phyloP scores from a whole-genome alignment of 2,329 filamentous ascomycete genomes.

The Aureobasidium mangrovei region DNA sequence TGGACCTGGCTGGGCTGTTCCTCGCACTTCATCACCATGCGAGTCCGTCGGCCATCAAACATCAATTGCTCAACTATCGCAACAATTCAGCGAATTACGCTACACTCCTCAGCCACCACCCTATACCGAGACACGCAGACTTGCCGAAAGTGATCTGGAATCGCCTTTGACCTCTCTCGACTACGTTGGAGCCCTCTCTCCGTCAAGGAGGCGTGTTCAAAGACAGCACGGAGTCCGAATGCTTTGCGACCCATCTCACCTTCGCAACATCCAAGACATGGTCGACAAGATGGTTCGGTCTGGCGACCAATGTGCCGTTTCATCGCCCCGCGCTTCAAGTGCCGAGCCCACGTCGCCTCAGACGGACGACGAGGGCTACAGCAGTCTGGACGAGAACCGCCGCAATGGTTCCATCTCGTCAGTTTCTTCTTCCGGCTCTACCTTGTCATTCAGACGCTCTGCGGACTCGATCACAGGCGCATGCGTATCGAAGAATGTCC shows the following conservation, averaged over 20 bases:
- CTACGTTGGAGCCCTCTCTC: slow-evolving; percentile 1
- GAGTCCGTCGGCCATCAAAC: slow-evolving; percentile 23
- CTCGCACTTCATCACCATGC: slow-evolving; percentile 24
- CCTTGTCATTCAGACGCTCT: slow-evolving; percentile 9
- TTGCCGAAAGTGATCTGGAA: background rate
- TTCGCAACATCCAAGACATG: slow-evolving; percentile 30
- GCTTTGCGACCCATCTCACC: slow-evolving; percentile 29
- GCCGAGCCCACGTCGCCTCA: background rate
- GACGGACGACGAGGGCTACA: slow-evolving; percentile 15
- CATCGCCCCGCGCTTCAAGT: slow-evolving; percentile 7
- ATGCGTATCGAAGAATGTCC: slow-evolving; percentile 13
- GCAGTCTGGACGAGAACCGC: slow-evolving; percentile 16
- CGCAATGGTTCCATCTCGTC: slow-evolving; percentile 14
- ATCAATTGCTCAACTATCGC: slow-evolving; percentile 29
- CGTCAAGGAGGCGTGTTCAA: slow-evolving; percentile 4
- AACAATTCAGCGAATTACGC: slow-evolving; percentile 27
- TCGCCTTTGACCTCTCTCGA: background rate
- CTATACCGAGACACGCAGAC: slow-evolving; percentile 14
- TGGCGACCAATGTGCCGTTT: slow-evolving; percentile 29
- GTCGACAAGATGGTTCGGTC: slow-evolving; percentile 30
- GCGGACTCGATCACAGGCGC: slow-evolving; percentile 12
- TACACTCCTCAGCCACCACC: slow-evolving; percentile 20
- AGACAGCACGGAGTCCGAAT: slow-evolving; percentile 12
- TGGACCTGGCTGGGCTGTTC: slow-evolving; percentile 22
- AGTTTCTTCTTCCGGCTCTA: slow-evolving; percentile 7